Percentiles rank a stretch among this genome's conserved stretches.
These are phyloP conservation scores for Acidomyces sp. DNA, from an alignment of 495 filamentous ascomycete genomes.

Conservation along the genomic window DNA sequence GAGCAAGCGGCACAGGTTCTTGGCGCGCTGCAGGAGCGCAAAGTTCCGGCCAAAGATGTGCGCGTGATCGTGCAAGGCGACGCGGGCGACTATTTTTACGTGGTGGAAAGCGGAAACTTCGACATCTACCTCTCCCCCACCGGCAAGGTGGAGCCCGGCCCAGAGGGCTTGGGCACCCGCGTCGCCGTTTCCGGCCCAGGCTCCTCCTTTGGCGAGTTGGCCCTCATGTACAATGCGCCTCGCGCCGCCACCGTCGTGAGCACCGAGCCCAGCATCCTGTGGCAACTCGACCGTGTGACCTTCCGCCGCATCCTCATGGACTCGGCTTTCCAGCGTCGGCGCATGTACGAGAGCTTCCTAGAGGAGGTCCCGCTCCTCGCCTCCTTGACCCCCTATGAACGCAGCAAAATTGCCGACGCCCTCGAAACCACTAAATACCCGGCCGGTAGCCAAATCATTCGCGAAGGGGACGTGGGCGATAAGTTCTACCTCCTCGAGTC, in stretches of 20 bases:
- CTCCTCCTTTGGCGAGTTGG: slow-evolving; percentile 93
- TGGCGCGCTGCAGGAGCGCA: slow-evolving; percentile 85
- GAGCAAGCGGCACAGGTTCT: slow-evolving; percentile 79
- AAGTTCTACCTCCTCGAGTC: slow-evolving; percentile 85
- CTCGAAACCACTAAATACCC: slow-evolving; percentile 80
- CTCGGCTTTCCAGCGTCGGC: slow-evolving; percentile 84
- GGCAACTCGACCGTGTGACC: slow-evolving; percentile 88
- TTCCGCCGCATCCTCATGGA: slow-evolving; percentile 99
- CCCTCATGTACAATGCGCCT: slow-evolving; percentile 96
- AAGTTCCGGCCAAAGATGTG: slow-evolving; percentile 86
- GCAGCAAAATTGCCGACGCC: slow-evolving; percentile 92
- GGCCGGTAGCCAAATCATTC: slow-evolving; percentile 69
- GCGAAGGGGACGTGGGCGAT: slow-evolving; percentile 81
- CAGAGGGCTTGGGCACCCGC: slow-evolving; percentile 70
- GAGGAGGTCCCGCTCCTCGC: slow-evolving; percentile 87
- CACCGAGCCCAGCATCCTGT: slow-evolving; percentile 68
- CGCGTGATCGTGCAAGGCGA: slow-evolving; percentile 96
- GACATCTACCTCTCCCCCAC: slow-evolving; percentile 77
- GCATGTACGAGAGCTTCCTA: slow-evolving; percentile 96
- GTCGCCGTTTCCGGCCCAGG: slow-evolving; percentile 76
- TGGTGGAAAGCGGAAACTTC: slow-evolving; percentile 83
- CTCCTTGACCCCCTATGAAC: slow-evolving; percentile 75
- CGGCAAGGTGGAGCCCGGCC: slow-evolving; percentile 69
- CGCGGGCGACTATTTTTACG: slow-evolving; percentile 93
- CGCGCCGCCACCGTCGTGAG: slow-evolving; percentile 92